phyloP scores from a whole-genome alignment of 1,284 basidiomycete genomes.

The Puccinia novopanici region DNA sequence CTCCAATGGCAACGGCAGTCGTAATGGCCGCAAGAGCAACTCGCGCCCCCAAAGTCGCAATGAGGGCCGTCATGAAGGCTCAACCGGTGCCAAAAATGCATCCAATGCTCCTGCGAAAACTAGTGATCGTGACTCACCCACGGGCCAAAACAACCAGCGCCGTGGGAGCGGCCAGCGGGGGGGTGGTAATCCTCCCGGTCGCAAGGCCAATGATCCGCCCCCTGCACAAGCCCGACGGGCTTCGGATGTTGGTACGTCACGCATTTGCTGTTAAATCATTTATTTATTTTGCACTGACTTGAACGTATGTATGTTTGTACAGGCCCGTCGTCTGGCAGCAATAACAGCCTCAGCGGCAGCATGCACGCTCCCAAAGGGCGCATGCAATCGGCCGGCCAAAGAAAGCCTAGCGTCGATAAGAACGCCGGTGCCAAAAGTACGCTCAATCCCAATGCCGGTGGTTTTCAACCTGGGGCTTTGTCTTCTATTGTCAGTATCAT shows the following conservation, averaged over 20 bases:
- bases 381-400: slow-evolving; percentile 35
- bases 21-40: slow-evolving; percentile 35
- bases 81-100: slow-evolving; percentile 22
- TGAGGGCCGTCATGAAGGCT: slow-evolving; percentile 28
- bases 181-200: slow-evolving; percentile 1
- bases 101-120: slow-evolving; percentile 48
- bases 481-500: slow-evolving; percentile 55
- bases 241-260: slow-evolving; percentile 46
- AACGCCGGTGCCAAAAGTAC: slow-evolving; percentile 50
- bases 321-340: slow-evolving; percentile 12
- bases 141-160: slow-evolving; percentile 9
- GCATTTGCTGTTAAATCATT: not conserved
- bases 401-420: slow-evolving; percentile 36
- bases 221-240: slow-evolving; percentile 22
- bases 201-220: slow-evolving; percentile 16
- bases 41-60: slow-evolving; percentile 49
- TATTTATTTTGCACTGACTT: not conserved
- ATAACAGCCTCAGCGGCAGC: slow-evolving; percentile 33
- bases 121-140: slow-evolving; percentile 29
- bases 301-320: not conserved
- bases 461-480: slow-evolving; percentile 56
- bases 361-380: slow-evolving; percentile 46
- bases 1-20: slow-evolving; percentile 31
- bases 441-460: slow-evolving; percentile 58
- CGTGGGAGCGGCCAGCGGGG: slow-evolving; percentile 37